Conservation (phyloP, 441 rosid genomes). For the Arabidopsis hybrid region DNA sequence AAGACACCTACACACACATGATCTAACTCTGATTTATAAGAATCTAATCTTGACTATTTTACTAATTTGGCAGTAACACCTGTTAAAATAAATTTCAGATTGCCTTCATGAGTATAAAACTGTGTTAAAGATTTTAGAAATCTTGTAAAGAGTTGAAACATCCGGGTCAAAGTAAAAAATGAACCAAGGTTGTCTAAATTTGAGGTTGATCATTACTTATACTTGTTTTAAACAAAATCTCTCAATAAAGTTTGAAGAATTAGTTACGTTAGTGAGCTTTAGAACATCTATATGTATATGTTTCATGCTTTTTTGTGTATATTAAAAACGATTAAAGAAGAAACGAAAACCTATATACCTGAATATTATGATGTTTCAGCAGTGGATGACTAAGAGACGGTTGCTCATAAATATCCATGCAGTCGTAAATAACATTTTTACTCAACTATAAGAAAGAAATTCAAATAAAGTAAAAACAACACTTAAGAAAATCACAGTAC, state of each 20-base stretch:
- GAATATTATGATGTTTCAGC: not conserved
- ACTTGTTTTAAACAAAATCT: too few species aligned
- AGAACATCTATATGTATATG: not conserved
- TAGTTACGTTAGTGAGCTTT: not conserved
- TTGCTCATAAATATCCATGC: not conserved
- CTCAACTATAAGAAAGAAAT: not conserved
- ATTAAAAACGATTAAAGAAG: not conserved
- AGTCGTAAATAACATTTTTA: slow-evolving; percentile 2
- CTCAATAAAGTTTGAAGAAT: not conserved
- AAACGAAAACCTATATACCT: not conserved
- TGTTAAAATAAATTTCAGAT: not conserved
- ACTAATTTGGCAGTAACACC: not conserved
- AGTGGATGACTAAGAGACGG: not conserved
- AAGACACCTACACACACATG: too few species aligned
- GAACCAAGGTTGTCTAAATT: not conserved
- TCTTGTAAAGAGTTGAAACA: too few species aligned
- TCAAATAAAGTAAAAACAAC: not conserved
- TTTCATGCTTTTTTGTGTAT: not conserved
- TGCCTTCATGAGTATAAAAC: not conserved
- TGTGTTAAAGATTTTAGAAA: not conserved
- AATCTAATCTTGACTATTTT: too few species aligned
- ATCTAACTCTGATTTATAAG: too few species aligned
- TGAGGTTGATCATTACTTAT: not conserved
- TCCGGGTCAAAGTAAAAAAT: too few species aligned
- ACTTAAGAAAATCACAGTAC: not conserved